Base-by-base conservation (phyloP, 768 basidiomycete species). In the Cantharellus cinnabarinus region DNA sequence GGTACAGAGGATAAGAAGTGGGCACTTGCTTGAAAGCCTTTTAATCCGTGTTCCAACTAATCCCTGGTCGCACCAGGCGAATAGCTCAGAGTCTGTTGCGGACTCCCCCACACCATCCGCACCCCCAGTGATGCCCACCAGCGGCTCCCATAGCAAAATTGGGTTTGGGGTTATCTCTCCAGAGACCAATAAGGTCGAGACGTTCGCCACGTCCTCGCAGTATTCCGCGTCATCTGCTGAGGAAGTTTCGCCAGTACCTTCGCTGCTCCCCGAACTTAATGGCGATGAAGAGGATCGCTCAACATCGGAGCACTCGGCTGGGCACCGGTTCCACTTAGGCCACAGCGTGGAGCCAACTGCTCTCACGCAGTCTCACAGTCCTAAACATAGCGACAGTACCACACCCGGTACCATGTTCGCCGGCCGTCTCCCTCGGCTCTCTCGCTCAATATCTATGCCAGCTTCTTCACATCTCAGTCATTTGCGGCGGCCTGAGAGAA, bases 401-500 rank as follows among this genome's bases (percentile, higher is more conserved):
- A 29, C 20, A 29, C 20, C 20, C 20, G 20, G 20, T 29, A 29
- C 20, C 20, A 29, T 29, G 20, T 29, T 29, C 20, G 20, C 20
- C 44, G 44, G 44, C 29, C 63, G 68, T 59, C 63, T 69, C 7
- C 80, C 83, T 51, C 75, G 75, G n/a, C 77, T 88, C 60, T 79
- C 80, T 55, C 78, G 89, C 58, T 81, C 84, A 2, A 80, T 83
- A 64, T 87, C 89, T 15, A 78, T 82, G 71, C 89, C 89, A 20
- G 70, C 82, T n/a, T 79, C 86, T 7, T 78, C 80, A 10, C 84
- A 88, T 68, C 77, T 91, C n/a, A 77, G 77, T 50, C 78, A 81
- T 62, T 73, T 91, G 37, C 77, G 76, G 64, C 81, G 89, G 65
- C 89, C 89, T 4, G 52, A 7, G 10, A 10, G 7, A 10, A 7